Base-by-base conservation (phyloP, 495 filamentous ascomycete species). In the Tirmania nivea region DNA sequence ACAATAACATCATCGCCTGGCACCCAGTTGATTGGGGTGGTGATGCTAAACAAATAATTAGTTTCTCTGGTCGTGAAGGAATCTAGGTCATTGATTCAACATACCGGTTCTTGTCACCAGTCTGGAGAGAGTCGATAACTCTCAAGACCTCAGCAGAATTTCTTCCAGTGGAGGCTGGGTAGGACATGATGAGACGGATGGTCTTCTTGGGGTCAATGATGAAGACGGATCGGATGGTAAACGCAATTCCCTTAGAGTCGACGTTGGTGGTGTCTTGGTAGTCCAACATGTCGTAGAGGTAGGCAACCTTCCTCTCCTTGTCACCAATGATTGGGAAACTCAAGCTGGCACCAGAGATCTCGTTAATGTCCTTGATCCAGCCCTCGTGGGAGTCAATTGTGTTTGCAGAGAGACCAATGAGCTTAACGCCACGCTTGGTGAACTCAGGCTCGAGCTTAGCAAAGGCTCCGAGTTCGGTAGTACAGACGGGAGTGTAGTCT, bases 171-270 rank as follows among this genome's bases (percentile, higher is more conserved):
- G 86, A 94, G 54, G 92, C 90, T 16, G 92, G 92, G 77, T 95
- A 97, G 61, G 87, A 81, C 57, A 96, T 76, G 68, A 94, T 95
- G 63, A 86, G 79, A 63, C 90, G 86, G 69, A 96, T 95, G 56
- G 80, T 87, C 79, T 96, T 95, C 76, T 81, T 93, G 54, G 90
- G 92, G 74, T 96, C 90, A 69, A 97, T 92, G 73, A 96, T 74
- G 77, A 96, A 97, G 69, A 96, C 92, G 59, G 86, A 93, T 65
- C 90, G 88, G 74, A 97, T 95, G 66, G 90, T 96, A 72, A 96
- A 94, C 54, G 90, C 87, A 62, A 94, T 86, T 57, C 86, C 90
- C 79, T 96, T 96, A 64, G 78, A 71, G 68, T 92, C 86, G 52
- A 94, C 88, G 73, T 95, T 96, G 63, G 80, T 82, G 55, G 73